Evolutionary conservation across 2,329 filamentous ascomycete species (phyloP).

Genomic region (Metarhizium rileyi): DNA sequence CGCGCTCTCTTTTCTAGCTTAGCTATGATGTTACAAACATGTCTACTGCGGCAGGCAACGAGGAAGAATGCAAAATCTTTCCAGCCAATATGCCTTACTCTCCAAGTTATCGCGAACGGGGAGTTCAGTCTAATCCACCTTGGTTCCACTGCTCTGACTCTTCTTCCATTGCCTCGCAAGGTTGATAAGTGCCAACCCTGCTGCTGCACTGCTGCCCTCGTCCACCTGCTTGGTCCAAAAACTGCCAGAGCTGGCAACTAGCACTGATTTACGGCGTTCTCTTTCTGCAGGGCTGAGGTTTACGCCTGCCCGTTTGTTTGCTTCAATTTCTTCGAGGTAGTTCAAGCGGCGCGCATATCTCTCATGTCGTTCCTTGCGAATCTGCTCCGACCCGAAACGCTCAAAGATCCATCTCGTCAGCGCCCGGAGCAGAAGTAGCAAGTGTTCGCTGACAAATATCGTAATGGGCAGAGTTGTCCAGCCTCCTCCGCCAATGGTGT

Average conservation of each 20-base stretch:
- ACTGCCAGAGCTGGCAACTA: conserved; percentile 20
- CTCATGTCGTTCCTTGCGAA: conserved; percentile 28
- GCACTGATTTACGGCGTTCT: conserved; percentile 27
- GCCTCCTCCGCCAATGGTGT: conserved; percentile 43
- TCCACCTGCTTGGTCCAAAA: conserved; percentile 35
- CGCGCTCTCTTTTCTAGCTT: not conserved
- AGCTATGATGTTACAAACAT: not conserved
- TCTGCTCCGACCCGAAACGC: conserved; percentile 29
- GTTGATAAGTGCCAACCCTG: conserved; percentile 24
- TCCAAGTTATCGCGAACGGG: no score
- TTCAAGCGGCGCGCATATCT: conserved; percentile 27
- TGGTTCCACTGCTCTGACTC: not conserved
- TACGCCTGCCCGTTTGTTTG: conserved; percentile 22
- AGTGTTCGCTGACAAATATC: conserved; percentile 65
- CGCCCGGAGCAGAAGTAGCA: conserved; percentile 52
- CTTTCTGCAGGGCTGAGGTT: conserved; percentile 25
- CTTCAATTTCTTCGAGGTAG: conserved; percentile 31
- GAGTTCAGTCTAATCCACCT: not conserved
- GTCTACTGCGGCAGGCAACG: no score
- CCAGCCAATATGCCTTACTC: no score
- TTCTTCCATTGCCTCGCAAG: conserved; percentile 16
- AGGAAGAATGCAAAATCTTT: no score
- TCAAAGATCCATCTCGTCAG: conserved; percentile 26
- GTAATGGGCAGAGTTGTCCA: conserved; percentile 59
- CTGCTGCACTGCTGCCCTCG: conserved; percentile 25